Evolutionary conservation across 805 yeast genomes (phyloP).

Genomic region (Spathaspora hagerdaliae): DNA sequence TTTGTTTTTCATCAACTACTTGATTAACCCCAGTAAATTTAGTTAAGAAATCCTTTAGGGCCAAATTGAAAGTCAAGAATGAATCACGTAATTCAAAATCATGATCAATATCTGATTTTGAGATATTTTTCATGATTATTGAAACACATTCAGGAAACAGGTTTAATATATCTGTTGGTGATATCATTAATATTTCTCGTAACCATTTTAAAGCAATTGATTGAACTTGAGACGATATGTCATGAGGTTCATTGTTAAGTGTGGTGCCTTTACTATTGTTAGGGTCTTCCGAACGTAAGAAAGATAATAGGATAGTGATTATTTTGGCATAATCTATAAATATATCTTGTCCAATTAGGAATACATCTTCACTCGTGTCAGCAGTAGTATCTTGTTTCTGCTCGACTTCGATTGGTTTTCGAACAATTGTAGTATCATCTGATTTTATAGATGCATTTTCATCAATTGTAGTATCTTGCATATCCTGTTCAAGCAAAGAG

Average conservation of each 20-base stretch:
- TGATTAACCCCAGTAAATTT: conserved; percentile 16
- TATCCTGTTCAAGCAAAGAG: not conserved
- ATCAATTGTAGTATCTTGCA: conserved; percentile 3
- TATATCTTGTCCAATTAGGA: conserved; percentile 62
- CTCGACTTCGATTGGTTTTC: conserved; percentile 12
- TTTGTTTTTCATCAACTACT: conserved; percentile 10
- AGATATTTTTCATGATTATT: conserved; percentile 48
- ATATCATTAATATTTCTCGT: conserved; percentile 62
- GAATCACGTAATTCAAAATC: conserved; percentile 35
- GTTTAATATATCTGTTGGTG: conserved; percentile 71
- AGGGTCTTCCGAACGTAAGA: conserved; percentile 63
- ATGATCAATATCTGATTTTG: conserved; percentile 31
- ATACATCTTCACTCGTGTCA: conserved; percentile 19
- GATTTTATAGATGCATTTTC: conserved; percentile 24
- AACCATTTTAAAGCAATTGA: conserved; percentile 81
- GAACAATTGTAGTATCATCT: conserved; percentile 21
- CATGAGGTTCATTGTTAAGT: conserved; percentile 30
- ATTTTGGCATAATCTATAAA: conserved; percentile 75
- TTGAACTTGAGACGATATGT: conserved; percentile 57
- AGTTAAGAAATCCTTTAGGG: conserved; percentile 29
- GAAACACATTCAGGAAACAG: conserved; percentile 73
- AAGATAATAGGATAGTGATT: conserved; percentile 76
- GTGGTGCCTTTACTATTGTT: conserved; percentile 6
- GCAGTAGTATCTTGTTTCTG: conserved; percentile 35
- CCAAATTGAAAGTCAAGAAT: conserved; percentile 31